Percentiles rank a stretch among this genome's conserved stretches.
Evolutionary conservation across 1,284 basidiomycete species (phyloP).

Genomic region (Boletellus deceptivus): DNA sequence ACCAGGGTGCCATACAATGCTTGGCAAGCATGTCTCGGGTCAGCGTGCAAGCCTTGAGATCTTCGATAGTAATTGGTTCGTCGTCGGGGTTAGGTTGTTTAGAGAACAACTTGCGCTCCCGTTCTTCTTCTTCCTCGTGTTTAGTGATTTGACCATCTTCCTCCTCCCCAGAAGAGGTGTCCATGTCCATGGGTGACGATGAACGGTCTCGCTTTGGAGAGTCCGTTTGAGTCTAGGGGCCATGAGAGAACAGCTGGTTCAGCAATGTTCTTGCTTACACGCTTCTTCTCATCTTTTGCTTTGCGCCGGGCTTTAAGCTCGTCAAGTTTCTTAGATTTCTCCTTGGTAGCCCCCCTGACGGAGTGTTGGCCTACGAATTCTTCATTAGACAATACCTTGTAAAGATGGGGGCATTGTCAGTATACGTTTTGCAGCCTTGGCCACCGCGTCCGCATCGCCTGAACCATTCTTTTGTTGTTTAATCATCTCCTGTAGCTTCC

Average conservation of each 20-base stretch:
- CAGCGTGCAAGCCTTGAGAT: slow-evolving; percentile 59
- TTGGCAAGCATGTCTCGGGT: slow-evolving; percentile 65
- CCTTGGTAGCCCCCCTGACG: slow-evolving; percentile 76
- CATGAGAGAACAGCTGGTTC: slow-evolving; percentile 7
- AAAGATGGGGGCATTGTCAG: slow-evolving; percentile 20
- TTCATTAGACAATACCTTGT: slow-evolving; percentile 4
- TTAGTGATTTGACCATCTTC: slow-evolving; percentile 74
- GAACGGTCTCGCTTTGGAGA: slow-evolving; percentile 69
- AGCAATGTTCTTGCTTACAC: slow-evolving; percentile 42
- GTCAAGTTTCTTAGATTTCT: slow-evolving; percentile 78
- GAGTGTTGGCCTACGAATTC: slow-evolving; percentile 62
- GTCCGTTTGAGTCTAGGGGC: slow-evolving; percentile 39
- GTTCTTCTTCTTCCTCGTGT: slow-evolving; percentile 67
- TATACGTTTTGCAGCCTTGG: slow-evolving; percentile 76
- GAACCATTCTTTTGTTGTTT: slow-evolving; percentile 56
- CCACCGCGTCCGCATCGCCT: slow-evolving; percentile 56
- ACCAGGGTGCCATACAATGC: slow-evolving; percentile 69
- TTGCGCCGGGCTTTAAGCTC: slow-evolving; percentile 82
- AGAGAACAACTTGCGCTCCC: slow-evolving; percentile 51
- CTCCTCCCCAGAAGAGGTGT: slow-evolving; percentile 66
- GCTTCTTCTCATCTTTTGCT: slow-evolving; percentile 75
- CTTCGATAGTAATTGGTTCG: slow-evolving; percentile 51
- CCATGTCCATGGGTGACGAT: slow-evolving; percentile 77
- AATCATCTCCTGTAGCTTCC: slow-evolving; percentile 75
- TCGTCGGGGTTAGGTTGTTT: slow-evolving; percentile 49